phyloP scores from a whole-genome alignment of 768 basidiomycete genomes.

The Russula sp. region DNA sequence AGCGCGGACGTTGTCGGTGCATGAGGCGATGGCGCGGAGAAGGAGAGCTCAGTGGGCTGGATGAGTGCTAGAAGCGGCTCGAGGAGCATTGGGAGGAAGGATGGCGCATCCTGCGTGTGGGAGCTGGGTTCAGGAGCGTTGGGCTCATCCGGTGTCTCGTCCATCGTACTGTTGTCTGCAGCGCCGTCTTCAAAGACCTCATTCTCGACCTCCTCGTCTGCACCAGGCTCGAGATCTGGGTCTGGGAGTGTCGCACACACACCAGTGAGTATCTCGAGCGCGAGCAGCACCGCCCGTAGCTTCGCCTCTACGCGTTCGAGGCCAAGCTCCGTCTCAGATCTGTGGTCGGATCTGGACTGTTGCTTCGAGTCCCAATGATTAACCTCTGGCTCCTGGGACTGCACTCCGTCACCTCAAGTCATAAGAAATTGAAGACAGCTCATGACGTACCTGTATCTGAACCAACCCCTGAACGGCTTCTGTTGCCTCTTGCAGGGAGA shows the following conservation, averaged over 20 bases:
- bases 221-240: slow-evolving; percentile 43
- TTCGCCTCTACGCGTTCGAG: slow-evolving; percentile 67
- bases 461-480: slow-evolving; percentile 48
- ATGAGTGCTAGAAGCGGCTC: slow-evolving; percentile 62
- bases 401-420: neutral
- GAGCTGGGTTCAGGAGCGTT: slow-evolving; percentile 4
- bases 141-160: slow-evolving; percentile 30
- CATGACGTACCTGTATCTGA: slow-evolving; percentile 41
- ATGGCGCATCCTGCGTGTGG: slow-evolving; percentile 29
- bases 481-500: slow-evolving; percentile 48
- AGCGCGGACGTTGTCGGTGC: slow-evolving; percentile 87
- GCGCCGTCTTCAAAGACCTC: slow-evolving; percentile 44
- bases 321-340: slow-evolving; percentile 57
- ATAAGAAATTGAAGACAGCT: neutral
- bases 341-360: slow-evolving; percentile 57
- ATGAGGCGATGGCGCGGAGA: slow-evolving; percentile 69
- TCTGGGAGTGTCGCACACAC: slow-evolving; percentile 86
- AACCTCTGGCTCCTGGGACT: slow-evolving; percentile 53
- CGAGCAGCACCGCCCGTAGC: slow-evolving; percentile 69
- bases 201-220: slow-evolving; percentile 31
- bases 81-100: slow-evolving; percentile 58
- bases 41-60: slow-evolving; percentile 74
- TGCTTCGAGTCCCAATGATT: slow-evolving; percentile 5
- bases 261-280: slow-evolving; percentile 85
- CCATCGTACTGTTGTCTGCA: slow-evolving; percentile 34